Percentiles rank a stretch among this genome's conserved stretches.
Conservation (phyloP, 768 basidiomycete genomes). For the Suillus subaureus region DNA sequence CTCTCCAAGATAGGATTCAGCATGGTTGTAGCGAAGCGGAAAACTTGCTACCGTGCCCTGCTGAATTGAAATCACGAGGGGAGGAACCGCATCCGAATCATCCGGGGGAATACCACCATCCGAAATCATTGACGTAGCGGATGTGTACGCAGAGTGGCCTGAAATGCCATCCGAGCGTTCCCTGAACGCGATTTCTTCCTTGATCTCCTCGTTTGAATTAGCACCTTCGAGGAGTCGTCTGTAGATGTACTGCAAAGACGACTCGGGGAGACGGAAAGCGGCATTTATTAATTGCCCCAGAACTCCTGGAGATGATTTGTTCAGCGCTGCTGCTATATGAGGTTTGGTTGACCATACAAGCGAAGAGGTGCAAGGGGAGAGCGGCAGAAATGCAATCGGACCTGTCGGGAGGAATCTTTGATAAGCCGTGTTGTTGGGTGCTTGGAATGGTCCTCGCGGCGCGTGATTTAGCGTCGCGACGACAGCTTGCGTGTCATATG, state of each 20-base stretch:
- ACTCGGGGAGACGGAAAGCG: constrained; percentile 81
- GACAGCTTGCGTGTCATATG: constrained; percentile 85
- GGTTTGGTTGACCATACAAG: constrained; percentile 95
- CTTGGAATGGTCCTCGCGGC: constrained; percentile 61
- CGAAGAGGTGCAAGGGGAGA: constrained; percentile 76
- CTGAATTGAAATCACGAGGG: constrained; percentile 72
- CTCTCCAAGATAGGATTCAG: constrained; percentile 83
- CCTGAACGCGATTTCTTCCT: constrained; percentile 69
- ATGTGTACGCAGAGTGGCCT: constrained; percentile 63
- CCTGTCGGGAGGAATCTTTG: constrained; percentile 96
- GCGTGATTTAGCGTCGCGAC: constrained; percentile 86
- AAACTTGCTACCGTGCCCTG: constrained; percentile 81
- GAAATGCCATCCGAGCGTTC: constrained; percentile 73
- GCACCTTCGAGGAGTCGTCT: constrained; percentile 58
- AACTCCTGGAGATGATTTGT: constrained; percentile 61
- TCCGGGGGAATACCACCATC: constrained; percentile 56
- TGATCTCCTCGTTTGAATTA: constrained; percentile 51
- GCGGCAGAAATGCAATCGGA: constrained; percentile 92
- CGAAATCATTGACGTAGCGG: constrained; percentile 36
- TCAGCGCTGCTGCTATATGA: constrained; percentile 69
- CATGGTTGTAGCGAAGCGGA: constrained; percentile 85
- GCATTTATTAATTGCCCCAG: constrained; percentile 83
- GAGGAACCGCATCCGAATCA: constrained; percentile 69
- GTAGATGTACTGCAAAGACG: constrained; percentile 72
- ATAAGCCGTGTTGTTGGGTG: constrained; percentile 79